These are phyloP conservation scores for Heliamphora pulchella DNA, from an alignment of 179 eudicot species.

Conservation along the genomic window DNA sequence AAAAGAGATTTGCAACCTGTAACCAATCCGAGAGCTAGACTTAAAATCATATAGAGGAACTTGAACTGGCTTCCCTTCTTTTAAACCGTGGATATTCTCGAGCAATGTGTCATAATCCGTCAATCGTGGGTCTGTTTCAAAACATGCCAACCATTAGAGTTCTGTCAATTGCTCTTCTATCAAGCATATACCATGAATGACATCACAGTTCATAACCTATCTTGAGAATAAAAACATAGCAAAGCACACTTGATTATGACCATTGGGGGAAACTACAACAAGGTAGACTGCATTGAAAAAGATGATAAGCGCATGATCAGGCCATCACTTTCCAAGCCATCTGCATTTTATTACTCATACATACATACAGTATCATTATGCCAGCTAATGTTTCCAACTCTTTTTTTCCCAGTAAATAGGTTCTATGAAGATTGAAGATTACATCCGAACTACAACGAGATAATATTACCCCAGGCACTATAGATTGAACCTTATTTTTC, in stretches of 20 bases:
- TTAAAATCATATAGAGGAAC: slow-evolving; percentile 93
- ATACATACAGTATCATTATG: background rate
- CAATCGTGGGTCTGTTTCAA: slow-evolving; percentile 78
- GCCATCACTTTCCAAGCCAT: background rate
- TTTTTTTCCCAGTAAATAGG: background rate
- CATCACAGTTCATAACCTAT: slow-evolving; percentile 11
- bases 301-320: background rate
- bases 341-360: background rate
- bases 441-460: too few species aligned
- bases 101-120: slow-evolving; percentile 93
- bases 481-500: too few species aligned
- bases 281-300: background rate
- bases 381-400: slow-evolving; percentile 1
- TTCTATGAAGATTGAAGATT: too few species aligned
- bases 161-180: background rate
- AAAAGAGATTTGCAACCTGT: slow-evolving; percentile 43
- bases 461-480: too few species aligned
- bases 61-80: slow-evolving; percentile 66
- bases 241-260: background rate
- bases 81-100: slow-evolving; percentile 65
- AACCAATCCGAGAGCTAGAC: slow-evolving; percentile 80
- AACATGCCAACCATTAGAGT: slow-evolving; percentile 21
- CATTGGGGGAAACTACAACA: background rate
- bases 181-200: background rate
- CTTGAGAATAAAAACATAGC: background rate